Evolutionary conservation across 2,329 filamentous ascomycete species (phyloP).

Genomic region (Pseudocercospora pini-densiflorae): DNA sequence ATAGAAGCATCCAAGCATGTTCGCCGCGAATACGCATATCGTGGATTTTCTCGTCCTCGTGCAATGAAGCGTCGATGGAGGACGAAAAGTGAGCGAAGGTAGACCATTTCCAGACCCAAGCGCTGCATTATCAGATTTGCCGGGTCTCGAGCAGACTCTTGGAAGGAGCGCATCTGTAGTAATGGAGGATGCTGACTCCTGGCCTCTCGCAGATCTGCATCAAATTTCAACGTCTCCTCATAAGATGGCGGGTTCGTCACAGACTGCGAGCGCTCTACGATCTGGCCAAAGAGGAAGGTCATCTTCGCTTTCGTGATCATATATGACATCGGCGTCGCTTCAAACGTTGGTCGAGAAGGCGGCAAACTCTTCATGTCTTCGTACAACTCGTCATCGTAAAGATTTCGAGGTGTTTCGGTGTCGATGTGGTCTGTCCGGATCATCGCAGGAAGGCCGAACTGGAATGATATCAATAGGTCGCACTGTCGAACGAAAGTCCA

Average conservation of each 20-base stretch:
- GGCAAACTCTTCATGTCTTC: slow-evolving; percentile 71
- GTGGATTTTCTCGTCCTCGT: slow-evolving; percentile 75
- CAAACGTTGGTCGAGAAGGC: slow-evolving; percentile 66
- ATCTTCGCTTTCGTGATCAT: slow-evolving; percentile 76
- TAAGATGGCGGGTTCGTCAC: slow-evolving; percentile 63
- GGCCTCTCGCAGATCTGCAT: slow-evolving; percentile 60
- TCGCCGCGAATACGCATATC: slow-evolving; percentile 82
- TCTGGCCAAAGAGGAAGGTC: slow-evolving; percentile 70
- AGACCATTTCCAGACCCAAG: slow-evolving; percentile 82
- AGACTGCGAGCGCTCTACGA: slow-evolving; percentile 69
- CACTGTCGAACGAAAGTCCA: slow-evolving; percentile 73
- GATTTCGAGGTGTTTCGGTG: slow-evolving; percentile 73
- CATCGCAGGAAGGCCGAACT: slow-evolving; percentile 66
- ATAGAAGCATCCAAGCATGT: slow-evolving; percentile 86
- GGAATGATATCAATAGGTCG: slow-evolving; percentile 78
- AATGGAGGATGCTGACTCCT: slow-evolving; percentile 76
- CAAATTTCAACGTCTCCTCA: slow-evolving; percentile 65
- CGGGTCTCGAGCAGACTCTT: slow-evolving; percentile 74
- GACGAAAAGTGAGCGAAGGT: slow-evolving; percentile 85
- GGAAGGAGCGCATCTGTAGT: slow-evolving; percentile 73
- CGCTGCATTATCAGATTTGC: slow-evolving; percentile 74
- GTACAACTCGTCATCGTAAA: slow-evolving; percentile 80
- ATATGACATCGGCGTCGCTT: slow-evolving; percentile 77
- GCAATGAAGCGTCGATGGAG: slow-evolving; percentile 86
- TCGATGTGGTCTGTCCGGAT: slow-evolving; percentile 77